Evolutionary conservation across 805 yeast genomes (phyloP).

Genomic region (Kluyveromyces lactis): DNA sequence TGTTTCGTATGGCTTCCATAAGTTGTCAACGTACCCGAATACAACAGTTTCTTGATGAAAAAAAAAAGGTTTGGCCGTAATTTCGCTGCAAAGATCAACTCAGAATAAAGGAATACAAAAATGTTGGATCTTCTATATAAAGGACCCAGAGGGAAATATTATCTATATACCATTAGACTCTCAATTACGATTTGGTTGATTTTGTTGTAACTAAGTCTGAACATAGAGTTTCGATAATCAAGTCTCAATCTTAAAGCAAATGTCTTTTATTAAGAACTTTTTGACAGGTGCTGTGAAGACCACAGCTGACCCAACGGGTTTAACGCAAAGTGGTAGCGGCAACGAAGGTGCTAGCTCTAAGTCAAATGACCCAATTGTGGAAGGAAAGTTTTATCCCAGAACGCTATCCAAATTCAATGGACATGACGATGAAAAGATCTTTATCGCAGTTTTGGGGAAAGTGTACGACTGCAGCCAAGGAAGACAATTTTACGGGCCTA

Average conservation of each 20-base stretch:
- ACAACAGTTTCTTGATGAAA: no score
- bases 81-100: no score
- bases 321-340: constrained; percentile 9
- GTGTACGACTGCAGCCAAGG: constrained; percentile 81
- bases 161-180: no score
- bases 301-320: constrained; percentile 30
- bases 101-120: no score
- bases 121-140: no score
- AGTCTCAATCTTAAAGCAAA: constrained; percentile 3
- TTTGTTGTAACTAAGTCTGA: no score
- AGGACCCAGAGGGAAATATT: no score
- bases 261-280: constrained; percentile 29
- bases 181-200: no score
- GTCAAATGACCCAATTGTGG: constrained; percentile 32
- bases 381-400: constrained; percentile 59
- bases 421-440: constrained; percentile 67
- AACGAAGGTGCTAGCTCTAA: constrained; percentile 5
- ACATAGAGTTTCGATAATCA: no score
- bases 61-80: no score
- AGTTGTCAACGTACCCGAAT: no score
- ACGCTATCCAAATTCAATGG: constrained; percentile 75
- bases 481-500: constrained; percentile 85
- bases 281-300: constrained; percentile 27
- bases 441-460: constrained; percentile 75
- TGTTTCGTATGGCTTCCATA: no score